phyloP scores from a whole-genome alignment of 495 filamentous ascomycete genomes.

The Pyronema omphalodes region DNA sequence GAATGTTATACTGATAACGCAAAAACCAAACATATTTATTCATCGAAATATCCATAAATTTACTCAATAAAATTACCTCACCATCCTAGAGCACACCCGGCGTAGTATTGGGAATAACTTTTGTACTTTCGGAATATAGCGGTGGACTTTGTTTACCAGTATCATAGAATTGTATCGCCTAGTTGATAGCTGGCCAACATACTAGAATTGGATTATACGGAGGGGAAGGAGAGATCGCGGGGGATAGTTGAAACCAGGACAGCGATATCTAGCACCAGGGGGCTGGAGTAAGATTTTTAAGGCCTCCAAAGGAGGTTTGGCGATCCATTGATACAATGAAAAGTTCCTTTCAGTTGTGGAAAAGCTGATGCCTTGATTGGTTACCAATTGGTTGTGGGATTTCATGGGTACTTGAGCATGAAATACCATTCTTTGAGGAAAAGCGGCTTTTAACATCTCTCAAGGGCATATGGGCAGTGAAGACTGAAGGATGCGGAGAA shows the following conservation, averaged over 20 bases:
- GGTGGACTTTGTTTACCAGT: background rate
- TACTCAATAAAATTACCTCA: background rate
- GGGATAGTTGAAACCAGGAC: slow-evolving; percentile 34
- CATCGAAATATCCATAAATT: background rate
- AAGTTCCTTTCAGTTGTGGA: slow-evolving; percentile 31
- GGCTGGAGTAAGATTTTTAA: slow-evolving; percentile 1
- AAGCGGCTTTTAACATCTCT: background rate
- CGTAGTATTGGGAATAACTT: background rate
- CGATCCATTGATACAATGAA: too few relatives aligned
- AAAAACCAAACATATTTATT: background rate
- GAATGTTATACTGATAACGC: background rate
- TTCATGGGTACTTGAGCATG: background rate
- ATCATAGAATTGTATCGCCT: background rate
- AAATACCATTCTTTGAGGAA: background rate
- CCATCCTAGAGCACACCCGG: background rate
- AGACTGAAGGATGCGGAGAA: too few relatives aligned
- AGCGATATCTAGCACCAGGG: slow-evolving; percentile 24
- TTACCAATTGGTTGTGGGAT: background rate
- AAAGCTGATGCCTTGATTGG: slow-evolving; percentile 32
- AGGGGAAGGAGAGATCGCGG: too few relatives aligned
- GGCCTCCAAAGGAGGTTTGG: slow-evolving; percentile 28
- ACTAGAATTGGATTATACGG: too few relatives aligned
- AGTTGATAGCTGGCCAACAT: slow-evolving; percentile 30
- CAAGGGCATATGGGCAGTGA: background rate
- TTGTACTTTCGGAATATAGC: background rate